Percentiles rank a stretch among this genome's conserved stretches.
Evolutionary conservation across 2,329 filamentous ascomycete genomes (phyloP).

Genomic region (Aspergillus quadricinctus): DNA sequence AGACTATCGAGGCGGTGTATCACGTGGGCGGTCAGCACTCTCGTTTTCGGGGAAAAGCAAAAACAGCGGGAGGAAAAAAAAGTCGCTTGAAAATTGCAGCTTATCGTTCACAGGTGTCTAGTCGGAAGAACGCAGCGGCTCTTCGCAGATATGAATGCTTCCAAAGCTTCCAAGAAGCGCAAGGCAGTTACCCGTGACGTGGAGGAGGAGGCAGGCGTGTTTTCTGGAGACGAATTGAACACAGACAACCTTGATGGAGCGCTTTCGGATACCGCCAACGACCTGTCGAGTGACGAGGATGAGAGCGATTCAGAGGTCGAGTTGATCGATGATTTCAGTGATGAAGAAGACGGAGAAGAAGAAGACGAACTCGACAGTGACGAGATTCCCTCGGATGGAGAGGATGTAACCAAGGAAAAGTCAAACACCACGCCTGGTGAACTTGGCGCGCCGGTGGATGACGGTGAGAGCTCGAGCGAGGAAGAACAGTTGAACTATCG

Average conservation of each 20-base stretch:
- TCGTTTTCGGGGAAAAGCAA: constrained; percentile 10
- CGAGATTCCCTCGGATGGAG: constrained; percentile 46
- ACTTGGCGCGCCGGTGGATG: constrained; percentile 6
- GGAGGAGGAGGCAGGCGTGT: constrained; percentile 45
- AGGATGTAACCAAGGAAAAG: constrained; percentile 38
- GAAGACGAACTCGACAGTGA: constrained; percentile 49
- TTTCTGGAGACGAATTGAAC: constrained; percentile 59
- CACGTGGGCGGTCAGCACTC: constrained; percentile 34
- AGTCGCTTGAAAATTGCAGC: constrained; percentile 13
- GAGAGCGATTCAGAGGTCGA: constrained; percentile 48
- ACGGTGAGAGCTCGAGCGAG: constrained; percentile 21
- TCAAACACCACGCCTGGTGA: constrained; percentile 20
- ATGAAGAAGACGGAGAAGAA: constrained; percentile 47
- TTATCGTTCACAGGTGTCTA: constrained; percentile 2
- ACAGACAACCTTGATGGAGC: constrained; percentile 40
- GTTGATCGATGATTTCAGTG: constrained; percentile 52
- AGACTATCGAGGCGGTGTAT: constrained; percentile 24
- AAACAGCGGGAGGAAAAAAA: constrained; percentile 20
- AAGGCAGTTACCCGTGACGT: constrained; percentile 58
- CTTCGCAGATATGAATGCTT: constrained; percentile 28
- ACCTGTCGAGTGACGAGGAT: constrained; percentile 35
- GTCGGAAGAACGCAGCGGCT: neutral
- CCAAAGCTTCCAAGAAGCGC: constrained; percentile 55
- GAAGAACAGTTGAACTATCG: constrained; percentile 52
- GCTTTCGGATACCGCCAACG: constrained; percentile 40